Base-by-base conservation (phyloP, 148 eudicot species). In the Arctostaphylos glauca region DNA sequence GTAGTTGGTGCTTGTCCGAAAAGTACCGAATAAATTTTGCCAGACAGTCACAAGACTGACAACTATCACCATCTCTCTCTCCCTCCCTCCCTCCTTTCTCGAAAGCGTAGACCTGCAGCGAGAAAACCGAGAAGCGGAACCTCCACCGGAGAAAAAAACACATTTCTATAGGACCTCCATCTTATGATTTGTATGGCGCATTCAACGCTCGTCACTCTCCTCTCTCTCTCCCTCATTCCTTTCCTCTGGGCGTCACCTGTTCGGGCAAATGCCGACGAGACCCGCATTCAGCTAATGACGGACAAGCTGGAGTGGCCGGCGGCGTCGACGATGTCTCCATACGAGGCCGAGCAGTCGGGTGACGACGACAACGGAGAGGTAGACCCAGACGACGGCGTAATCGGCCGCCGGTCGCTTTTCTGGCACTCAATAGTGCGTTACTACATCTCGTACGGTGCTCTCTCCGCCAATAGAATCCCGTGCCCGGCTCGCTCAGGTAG, bases 401-500 rank as follows among this genome's bases (percentile, higher is more conserved):
- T 15, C 6, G 80, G 58, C 0, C 83, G 95, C 48, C 84, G 98
- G 74, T 89, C 92, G 0, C 87, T 95, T 9, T 87, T 87, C 23
- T 93, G 97, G 95, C 73, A 68, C 48, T 78, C 74, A 53, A 10
- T 83, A 68, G 47, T 81, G 70, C 21, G 21, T 82, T 95, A 94
- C 85, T 95, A 95, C 85, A 95, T 95, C 9, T 95, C 98, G 4
- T 95, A 95, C 54, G 98, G 92, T 0, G 98, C 96, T 0, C 86
- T 95, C 0, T 83, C 93, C 2, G 97, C 97, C 6, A 92, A 93
- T 79, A 81, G 94, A 0, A 87, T 95, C 53, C 95, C 97, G 0
- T 95, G 98, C 78, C 95, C 94, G 1, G 87, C 98, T 13, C 92
- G 95, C n/a, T 95, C 98, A 0, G 97, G 98, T 3, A 86, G 92